Evolutionary conservation across 2,329 filamentous ascomycete species (phyloP).

Genomic region (Botrytis hyacinthi): DNA sequence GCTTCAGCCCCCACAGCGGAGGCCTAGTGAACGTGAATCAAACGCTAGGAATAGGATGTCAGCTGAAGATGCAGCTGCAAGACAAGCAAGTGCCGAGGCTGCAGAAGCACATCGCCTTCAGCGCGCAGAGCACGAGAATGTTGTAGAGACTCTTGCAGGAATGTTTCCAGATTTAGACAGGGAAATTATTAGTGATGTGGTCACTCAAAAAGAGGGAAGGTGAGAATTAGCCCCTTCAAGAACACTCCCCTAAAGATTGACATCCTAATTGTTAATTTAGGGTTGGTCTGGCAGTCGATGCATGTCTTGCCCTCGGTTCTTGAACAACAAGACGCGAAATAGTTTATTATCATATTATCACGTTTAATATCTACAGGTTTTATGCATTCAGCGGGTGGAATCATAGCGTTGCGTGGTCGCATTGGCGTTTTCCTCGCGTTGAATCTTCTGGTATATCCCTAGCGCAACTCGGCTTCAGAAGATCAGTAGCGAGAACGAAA

Average conservation of each 20-base stretch:
- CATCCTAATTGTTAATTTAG: slow-evolving; percentile 44
- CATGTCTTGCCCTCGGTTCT: slow-evolving; percentile 66
- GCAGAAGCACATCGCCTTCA: slow-evolving; percentile 84
- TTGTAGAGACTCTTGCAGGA: slow-evolving; percentile 88
- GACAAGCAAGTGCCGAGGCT: slow-evolving; percentile 85
- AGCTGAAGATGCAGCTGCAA: slow-evolving; percentile 82
- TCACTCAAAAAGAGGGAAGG: slow-evolving; percentile 92
- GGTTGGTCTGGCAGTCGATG: slow-evolving; percentile 82
- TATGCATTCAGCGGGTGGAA: slow-evolving; percentile 21
- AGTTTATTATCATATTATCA: slow-evolving; percentile 17
- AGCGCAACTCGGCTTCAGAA: slow-evolving; percentile 17
- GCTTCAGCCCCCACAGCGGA: slow-evolving; percentile 26
- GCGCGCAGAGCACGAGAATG: slow-evolving; percentile 78
- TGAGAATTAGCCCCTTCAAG: slow-evolving; percentile 45
- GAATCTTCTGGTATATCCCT: slow-evolving; percentile 24
- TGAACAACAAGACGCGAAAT: slow-evolving; percentile 22
- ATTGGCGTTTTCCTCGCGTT: slow-evolving; percentile 20
- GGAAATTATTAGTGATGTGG: slow-evolving; percentile 95
- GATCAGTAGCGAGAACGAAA: slow-evolving; percentile 15
- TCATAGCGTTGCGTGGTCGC: slow-evolving; percentile 22
- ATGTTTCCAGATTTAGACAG: slow-evolving; percentile 97
- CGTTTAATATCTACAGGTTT: slow-evolving; percentile 18
- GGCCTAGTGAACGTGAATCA: slow-evolving; percentile 25
- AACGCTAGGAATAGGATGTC: slow-evolving; percentile 46
- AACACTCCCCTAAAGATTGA: slow-evolving; percentile 29